These are phyloP conservation scores for Penicillium fimorum DNA, from an alignment of 495 filamentous ascomycete genomes.

Conservation along the genomic window DNA sequence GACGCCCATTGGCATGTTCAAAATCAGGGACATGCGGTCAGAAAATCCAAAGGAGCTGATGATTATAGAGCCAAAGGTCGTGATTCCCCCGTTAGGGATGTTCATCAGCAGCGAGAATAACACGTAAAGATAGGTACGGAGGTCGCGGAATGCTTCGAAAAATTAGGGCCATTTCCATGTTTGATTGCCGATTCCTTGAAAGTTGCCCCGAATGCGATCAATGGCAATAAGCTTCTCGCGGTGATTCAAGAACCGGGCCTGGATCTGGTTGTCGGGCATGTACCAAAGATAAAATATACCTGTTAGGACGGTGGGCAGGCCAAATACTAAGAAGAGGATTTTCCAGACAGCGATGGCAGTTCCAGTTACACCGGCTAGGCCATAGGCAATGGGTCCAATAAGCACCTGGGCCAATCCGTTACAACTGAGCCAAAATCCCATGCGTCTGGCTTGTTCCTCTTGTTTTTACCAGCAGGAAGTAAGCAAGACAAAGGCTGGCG, in stretches of 20 bases:
- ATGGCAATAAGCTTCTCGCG: conserved; percentile 45
- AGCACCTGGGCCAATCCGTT: conserved; percentile 48
- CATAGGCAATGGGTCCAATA: conserved; percentile 43
- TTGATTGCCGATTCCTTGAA: conserved; percentile 53
- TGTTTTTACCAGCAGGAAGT: conserved; percentile 50
- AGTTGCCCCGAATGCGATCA: conserved; percentile 48
- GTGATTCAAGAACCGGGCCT: conserved; percentile 35
- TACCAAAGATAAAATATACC: conserved; percentile 36
- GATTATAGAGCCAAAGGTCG: conserved; percentile 29
- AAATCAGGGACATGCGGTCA: conserved; percentile 17
- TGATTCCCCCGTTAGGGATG: conserved; percentile 35
- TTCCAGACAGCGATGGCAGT: conserved; percentile 28
- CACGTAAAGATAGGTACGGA: not conserved
- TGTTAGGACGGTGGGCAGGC: conserved; percentile 28
- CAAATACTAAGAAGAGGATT: conserved; percentile 33
- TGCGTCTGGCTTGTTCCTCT: conserved; percentile 45
- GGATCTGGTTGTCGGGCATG: conserved; percentile 46
- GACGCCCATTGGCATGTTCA: conserved; percentile 27
- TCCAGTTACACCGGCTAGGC: conserved; percentile 24
- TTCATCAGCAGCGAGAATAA: not conserved
- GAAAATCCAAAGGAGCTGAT: conserved; percentile 28
- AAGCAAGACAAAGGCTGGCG: conserved; percentile 46
- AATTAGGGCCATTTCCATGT: conserved; percentile 49
- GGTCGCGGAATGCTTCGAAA: conserved; percentile 37
- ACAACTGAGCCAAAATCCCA: conserved; percentile 51